Evolutionary conservation across 129 eudicot genomes (phyloP), one percentile per base, ranked within the genome.

Genomic region (Smallanthus sonchifolius): DNA sequence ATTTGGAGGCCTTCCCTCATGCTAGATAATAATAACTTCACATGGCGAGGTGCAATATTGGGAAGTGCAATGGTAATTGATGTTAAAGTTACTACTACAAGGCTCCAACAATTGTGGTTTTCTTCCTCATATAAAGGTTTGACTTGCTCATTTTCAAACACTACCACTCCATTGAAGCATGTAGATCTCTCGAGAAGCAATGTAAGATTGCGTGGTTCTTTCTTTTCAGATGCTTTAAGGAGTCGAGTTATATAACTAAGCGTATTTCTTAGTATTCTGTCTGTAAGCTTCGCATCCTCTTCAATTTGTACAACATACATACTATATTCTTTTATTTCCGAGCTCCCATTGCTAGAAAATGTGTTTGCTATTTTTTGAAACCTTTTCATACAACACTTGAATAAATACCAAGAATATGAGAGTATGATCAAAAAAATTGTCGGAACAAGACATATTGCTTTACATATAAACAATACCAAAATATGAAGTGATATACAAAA

Each of bases 11-110:
- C 89, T 75, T 85, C 86, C 0, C 13, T 43, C 4, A 85, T 75
- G 32, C 80, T 43, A 2, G 11, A 15, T 10, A 82, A 24, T 14
- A 84, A 54, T 11, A 5, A 9, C 3, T 73, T 45, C 5, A 54
- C 16, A 0, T 10, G 13, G 9, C 42, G 13, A 1, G 28, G 38
- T 32, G 10, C 43, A 32, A 45, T 56, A 16, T 64, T 37, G 1
- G 88, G 78, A 39, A 84, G 83, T n/a, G 88, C 75, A 48, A 81
- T 3, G 1, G 83, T 81, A 20, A 74, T 74, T 71, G 83, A 54
- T 10, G 85, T 76, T 17, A 81, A 60, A 2, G 80, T 84, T 13
- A 77, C 85, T 3, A 65, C 35, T 4, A 83, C 76, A 19, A 84
- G 72, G 55, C 83, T 30, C 88, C 83, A 59, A 59, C 65, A 59